Percentiles rank a stretch among this genome's conserved stretches.
phyloP scores from a whole-genome alignment of 2,329 filamentous ascomycete species.

The Didymella segeticola region DNA sequence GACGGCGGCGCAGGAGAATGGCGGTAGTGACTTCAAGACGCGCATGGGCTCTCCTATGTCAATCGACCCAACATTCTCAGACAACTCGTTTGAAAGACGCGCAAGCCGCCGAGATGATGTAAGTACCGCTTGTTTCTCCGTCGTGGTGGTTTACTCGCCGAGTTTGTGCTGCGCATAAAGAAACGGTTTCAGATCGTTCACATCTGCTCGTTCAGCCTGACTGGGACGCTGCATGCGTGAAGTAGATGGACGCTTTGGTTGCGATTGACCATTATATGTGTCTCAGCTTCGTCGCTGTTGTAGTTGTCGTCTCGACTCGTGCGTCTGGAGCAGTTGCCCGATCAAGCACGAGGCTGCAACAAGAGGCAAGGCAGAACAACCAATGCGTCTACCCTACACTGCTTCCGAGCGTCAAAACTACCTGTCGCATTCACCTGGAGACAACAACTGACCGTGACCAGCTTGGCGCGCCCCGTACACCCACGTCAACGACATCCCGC shows the following conservation, averaged over 20 bases:
- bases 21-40: constrained; percentile 26
- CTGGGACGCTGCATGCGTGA: constrained; percentile 27
- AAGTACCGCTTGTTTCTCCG: constrained; percentile 37
- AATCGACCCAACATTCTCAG: constrained; percentile 28
- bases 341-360: background rate
- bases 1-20: constrained; percentile 27
- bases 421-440: background rate
- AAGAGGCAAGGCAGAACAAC: background rate
- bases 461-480: constrained; percentile 21
- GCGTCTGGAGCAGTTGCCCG: background rate
- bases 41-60: constrained; percentile 30
- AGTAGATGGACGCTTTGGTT: constrained; percentile 15
- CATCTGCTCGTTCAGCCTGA: constrained; percentile 15
- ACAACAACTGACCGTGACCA: constrained; percentile 23
- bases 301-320: background rate
- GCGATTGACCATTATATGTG: background rate
- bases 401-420: background rate
- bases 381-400: background rate
- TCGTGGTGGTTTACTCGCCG: constrained; percentile 24
- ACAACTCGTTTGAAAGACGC: constrained; percentile 16
- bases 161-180: constrained; percentile 27
- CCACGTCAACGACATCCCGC: constrained; percentile 21
- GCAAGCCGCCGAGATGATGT: constrained; percentile 35
- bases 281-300: constrained; percentile 5
- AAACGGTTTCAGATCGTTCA: constrained; percentile 37